Evolutionary conservation across 2,329 filamentous ascomycete species (phyloP).

Genomic region (Fusarium abutilonis): DNA sequence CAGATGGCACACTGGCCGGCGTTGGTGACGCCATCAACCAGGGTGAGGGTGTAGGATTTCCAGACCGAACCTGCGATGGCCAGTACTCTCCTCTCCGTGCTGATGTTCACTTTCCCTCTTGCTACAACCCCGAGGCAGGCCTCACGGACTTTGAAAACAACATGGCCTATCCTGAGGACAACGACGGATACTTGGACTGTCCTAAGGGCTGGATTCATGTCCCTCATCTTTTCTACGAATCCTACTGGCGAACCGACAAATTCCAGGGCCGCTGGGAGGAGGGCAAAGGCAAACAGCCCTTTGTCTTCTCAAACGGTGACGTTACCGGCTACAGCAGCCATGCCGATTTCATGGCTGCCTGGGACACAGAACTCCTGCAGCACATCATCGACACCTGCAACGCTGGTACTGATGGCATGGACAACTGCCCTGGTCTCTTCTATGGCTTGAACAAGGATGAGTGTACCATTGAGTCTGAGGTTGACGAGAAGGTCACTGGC

Average conservation of each 20-base stretch:
- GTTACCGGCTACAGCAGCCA: slow-evolving; percentile 75
- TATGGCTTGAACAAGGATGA: slow-evolving; percentile 61
- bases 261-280: slow-evolving; percentile 65
- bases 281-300: slow-evolving; percentile 66
- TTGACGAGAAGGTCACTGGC: slow-evolving; percentile 58
- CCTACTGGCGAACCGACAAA: slow-evolving; percentile 67
- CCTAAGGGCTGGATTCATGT: slow-evolving; percentile 64
- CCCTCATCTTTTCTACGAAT: slow-evolving; percentile 67
- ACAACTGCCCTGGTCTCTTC: slow-evolving; percentile 68
- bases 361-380: slow-evolving; percentile 73
- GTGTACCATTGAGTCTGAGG: slow-evolving; percentile 61
- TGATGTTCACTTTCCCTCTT: slow-evolving; percentile 77
- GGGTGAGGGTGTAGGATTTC: slow-evolving; percentile 72
- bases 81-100: slow-evolving; percentile 69
- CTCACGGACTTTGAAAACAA: slow-evolving; percentile 70
- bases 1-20: slow-evolving; percentile 65
- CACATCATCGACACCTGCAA: slow-evolving; percentile 74
- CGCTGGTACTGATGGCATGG: slow-evolving; percentile 67
- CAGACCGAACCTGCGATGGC: slow-evolving; percentile 73
- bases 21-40: slow-evolving; percentile 64
- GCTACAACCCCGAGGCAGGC: slow-evolving; percentile 73
- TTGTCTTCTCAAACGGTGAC: slow-evolving; percentile 76
- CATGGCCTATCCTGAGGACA: slow-evolving; percentile 68
- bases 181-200: slow-evolving; percentile 63
- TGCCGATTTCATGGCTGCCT: slow-evolving; percentile 78